A percentile compares a stretch with the other conserved stretches of the same genome.
Evolutionary conservation across 1,284 basidiomycete species (phyloP).

Genomic region (Coniophora puteana): DNA sequence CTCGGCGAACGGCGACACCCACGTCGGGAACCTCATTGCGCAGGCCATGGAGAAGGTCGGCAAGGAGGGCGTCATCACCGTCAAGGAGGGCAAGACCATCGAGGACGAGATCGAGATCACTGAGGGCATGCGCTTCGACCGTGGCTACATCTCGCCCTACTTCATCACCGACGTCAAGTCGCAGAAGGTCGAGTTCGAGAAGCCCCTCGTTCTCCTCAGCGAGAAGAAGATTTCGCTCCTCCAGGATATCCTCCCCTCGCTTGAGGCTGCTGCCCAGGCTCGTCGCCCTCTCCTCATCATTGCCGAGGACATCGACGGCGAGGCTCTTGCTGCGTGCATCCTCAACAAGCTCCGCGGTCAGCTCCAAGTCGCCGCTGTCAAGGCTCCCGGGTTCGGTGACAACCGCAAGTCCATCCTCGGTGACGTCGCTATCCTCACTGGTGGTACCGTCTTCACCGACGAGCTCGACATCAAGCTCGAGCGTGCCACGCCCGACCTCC

Average conservation of each 20-base stretch:
- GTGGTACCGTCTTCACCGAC: conserved; percentile 96
- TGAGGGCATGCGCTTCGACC: conserved; percentile 99
- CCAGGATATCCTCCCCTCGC: conserved; percentile 93
- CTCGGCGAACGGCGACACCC: conserved; percentile 94
- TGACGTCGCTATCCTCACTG: conserved; percentile 95
- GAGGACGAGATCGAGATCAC: conserved; percentile 99
- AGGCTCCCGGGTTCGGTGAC: conserved; percentile 98
- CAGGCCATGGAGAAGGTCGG: conserved; percentile 99
- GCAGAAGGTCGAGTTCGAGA: conserved; percentile 97
- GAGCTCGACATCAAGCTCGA: conserved; percentile 99
- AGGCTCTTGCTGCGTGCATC: conserved; percentile 96
- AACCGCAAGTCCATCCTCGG: conserved; percentile 98
- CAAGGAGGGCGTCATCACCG: conserved; percentile 99
- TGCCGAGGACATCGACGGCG: conserved; percentile 96
- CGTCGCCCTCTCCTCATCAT: conserved; percentile 94
- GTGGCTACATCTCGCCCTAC: conserved; percentile 98
- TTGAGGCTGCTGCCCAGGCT: conserved; percentile 89
- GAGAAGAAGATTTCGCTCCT: conserved; percentile 98
- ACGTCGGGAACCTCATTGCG: conserved; percentile 96
- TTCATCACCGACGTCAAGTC: conserved; percentile 98
- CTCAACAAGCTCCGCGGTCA: conserved; percentile 99
- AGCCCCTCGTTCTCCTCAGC: conserved; percentile 88
- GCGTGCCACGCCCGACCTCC: conserved; percentile 83
- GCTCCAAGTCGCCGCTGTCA: conserved; percentile 89
- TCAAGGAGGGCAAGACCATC: conserved; percentile 97